These are phyloP conservation scores for Chytriomyces sp. DNA, from an alignment of 192 early-diverging fungal species.

Conservation along the genomic window DNA sequence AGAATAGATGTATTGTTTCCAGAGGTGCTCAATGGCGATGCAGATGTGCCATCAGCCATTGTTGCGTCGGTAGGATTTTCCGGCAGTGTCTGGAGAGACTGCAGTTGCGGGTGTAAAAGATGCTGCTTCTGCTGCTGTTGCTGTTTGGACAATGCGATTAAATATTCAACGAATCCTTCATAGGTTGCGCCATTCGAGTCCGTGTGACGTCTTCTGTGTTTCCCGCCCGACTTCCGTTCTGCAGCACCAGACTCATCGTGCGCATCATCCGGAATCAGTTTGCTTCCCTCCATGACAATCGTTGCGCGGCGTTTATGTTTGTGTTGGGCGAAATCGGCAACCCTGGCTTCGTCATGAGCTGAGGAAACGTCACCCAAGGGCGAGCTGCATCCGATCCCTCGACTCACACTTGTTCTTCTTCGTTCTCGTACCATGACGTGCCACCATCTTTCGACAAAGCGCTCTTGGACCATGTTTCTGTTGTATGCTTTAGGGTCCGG, in stretches of 20 bases:
- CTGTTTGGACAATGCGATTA: slow-evolving; percentile 24
- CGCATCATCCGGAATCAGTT: slow-evolving; percentile 12
- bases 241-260: background rate
- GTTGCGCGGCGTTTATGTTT: slow-evolving; percentile 24
- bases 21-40: no score
- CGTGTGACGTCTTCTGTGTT: slow-evolving; percentile 12
- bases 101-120: background rate
- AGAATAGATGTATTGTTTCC: slow-evolving; percentile 19
- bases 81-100: no score
- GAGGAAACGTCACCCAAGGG: background rate
- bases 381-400: background rate
- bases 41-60: no score
- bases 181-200: slow-evolving; percentile 7
- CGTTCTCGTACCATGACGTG: slow-evolving; percentile 18
- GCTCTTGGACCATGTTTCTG: slow-evolving; percentile 50
- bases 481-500: slow-evolving; percentile 38
- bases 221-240: background rate
- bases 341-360: background rate
- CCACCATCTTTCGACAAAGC: slow-evolving; percentile 50
- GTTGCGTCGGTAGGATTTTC: no score
- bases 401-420: slow-evolving; percentile 1
- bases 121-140: slow-evolving; percentile 1
- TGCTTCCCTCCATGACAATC: slow-evolving; percentile 4
- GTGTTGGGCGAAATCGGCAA: background rate
- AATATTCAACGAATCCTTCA: slow-evolving; percentile 20